Percentiles rank a stretch among this genome's conserved stretches.
Evolutionary conservation across 345 rosid species (phyloP).

Genomic region (Mallotus nudiflorus): DNA sequence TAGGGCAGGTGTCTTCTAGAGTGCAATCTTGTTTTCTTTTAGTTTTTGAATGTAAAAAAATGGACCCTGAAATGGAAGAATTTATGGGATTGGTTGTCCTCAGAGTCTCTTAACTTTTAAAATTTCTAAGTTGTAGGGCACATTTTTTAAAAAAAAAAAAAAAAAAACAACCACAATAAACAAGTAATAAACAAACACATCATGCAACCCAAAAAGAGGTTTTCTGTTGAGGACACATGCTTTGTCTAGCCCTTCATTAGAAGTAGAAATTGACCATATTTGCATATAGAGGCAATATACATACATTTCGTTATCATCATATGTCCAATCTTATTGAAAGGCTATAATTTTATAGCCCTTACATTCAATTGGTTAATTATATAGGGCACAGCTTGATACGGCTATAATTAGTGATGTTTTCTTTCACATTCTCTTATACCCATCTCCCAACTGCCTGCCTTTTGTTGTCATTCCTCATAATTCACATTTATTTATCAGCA

Average conservation of each 20-base stretch:
- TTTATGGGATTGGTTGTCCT: conserved; percentile 20
- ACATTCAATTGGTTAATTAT: neutral
- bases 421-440: conserved; percentile 18
- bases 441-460: neutral
- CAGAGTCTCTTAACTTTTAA: too few species aligned
- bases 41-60: neutral
- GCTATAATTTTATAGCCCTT: neutral
- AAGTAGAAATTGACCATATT: conserved; percentile 12
- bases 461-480: conserved; percentile 24
- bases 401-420: conserved; percentile 11
- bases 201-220: conserved; percentile 15
- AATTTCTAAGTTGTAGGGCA: too few species aligned
- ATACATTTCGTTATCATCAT: neutral
- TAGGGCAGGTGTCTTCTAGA: conserved; percentile 15
- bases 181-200: conserved; percentile 14
- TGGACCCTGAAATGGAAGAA: conserved; percentile 22
- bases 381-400: conserved; percentile 4
- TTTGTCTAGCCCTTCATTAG: conserved; percentile 22
- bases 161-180: neutral
- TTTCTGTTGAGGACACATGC: conserved; percentile 27
- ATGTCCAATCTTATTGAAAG: neutral
- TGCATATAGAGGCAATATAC: neutral
- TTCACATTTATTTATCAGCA: conserved; percentile 11
- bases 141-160: neutral
- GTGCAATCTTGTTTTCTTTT: conserved; percentile 5